Percentiles rank a stretch among this genome's conserved stretches.
phyloP scores from a whole-genome alignment of 1,284 basidiomycete species.

The Tilletia caries region DNA sequence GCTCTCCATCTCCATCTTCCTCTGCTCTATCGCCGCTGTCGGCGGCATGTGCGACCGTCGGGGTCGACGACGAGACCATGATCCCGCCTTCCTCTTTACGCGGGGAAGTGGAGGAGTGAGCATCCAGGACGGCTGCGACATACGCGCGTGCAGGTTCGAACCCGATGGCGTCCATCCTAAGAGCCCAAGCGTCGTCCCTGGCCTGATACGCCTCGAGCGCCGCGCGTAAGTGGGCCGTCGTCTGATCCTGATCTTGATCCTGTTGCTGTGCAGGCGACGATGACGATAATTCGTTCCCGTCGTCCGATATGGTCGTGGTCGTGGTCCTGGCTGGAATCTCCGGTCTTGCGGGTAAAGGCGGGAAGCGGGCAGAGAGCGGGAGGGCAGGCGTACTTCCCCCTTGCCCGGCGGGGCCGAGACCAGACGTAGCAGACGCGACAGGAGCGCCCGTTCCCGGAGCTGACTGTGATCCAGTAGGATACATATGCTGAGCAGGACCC shows the following conservation, averaged over 20 bases:
- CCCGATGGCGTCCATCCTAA: constrained; percentile 34
- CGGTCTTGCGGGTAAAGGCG: background rate
- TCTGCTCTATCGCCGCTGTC: too few species aligned
- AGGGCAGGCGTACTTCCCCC: background rate
- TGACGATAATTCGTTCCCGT: too few species aligned
- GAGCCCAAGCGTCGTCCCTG: constrained; percentile 28
- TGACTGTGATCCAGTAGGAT: background rate
- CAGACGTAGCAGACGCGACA: background rate
- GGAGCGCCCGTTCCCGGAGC: background rate
- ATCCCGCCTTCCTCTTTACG: background rate
- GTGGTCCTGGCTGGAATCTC: background rate
- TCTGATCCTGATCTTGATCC: background rate
- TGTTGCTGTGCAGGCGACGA: too few species aligned
- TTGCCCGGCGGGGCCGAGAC: background rate
- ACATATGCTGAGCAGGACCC: background rate
- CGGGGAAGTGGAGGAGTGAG: background rate
- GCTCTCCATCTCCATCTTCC: background rate
- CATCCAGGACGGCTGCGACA: constrained; percentile 14
- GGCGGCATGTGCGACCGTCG: constrained; percentile 15
- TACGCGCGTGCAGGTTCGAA: constrained; percentile 31
- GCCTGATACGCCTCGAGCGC: constrained; percentile 20
- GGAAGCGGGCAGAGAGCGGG: background rate
- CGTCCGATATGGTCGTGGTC: too few species aligned
- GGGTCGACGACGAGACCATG: too few species aligned
- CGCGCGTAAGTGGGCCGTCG: background rate